These are phyloP conservation scores for Cerioporus squamosus DNA, from an alignment of 1,284 basidiomycete species.

Conservation along the genomic window DNA sequence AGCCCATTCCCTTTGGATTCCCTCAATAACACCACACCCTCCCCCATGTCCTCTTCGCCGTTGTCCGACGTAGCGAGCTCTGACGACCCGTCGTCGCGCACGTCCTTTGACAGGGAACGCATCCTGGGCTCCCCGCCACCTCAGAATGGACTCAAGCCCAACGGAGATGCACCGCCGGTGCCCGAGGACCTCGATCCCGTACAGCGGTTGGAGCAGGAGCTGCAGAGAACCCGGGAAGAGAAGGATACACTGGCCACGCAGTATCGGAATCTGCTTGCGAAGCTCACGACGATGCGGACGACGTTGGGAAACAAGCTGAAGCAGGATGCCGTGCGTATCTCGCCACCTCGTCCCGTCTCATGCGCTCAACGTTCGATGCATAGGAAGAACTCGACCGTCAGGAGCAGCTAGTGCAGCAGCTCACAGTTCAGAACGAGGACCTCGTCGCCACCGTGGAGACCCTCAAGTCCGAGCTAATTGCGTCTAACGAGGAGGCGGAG, in stretches of 20 bases:
- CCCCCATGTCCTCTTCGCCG: constrained; percentile 23
- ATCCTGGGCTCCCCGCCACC: constrained; percentile 30
- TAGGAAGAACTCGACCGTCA: constrained; percentile 96
- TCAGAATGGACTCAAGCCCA: constrained; percentile 33
- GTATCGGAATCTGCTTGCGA: constrained; percentile 86
- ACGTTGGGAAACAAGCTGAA: constrained; percentile 93
- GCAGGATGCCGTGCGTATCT: constrained; percentile 88
- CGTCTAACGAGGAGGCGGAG: constrained; percentile 75
- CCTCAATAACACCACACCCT: constrained; percentile 5
- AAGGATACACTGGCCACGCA: constrained; percentile 86
- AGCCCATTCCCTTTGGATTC: too few species aligned
- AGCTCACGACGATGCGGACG: constrained; percentile 91
- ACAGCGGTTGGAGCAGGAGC: constrained; percentile 57
- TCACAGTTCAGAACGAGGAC: constrained; percentile 79
- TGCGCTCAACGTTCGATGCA: constrained; percentile 31
- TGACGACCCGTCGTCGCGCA: constrained; percentile 23
- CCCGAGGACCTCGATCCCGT: constrained; percentile 48
- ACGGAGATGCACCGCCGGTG: constrained; percentile 27
- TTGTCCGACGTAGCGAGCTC: constrained; percentile 22
- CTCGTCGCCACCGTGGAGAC: constrained; percentile 72
- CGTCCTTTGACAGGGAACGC: constrained; percentile 34
- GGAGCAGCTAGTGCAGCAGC: constrained; percentile 78
- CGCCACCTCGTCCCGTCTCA: constrained; percentile 11
- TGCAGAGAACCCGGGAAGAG: constrained; percentile 72
- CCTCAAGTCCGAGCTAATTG: constrained; percentile 77